Conservation (phyloP, 2,329 filamentous ascomycete genomes). For the Bertia moriformis region DNA sequence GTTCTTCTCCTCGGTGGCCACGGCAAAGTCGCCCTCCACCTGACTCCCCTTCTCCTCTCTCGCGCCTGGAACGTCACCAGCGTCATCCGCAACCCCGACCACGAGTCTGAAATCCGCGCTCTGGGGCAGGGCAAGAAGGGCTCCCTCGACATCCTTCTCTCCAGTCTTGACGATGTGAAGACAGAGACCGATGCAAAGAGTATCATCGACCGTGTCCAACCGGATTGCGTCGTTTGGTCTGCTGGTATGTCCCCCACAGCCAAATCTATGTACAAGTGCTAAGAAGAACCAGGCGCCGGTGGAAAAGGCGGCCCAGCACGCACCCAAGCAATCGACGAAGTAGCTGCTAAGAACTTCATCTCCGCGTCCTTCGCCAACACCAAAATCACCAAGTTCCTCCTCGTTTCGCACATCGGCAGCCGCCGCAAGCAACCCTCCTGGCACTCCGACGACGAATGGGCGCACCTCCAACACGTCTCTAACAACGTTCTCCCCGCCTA, state of each 20-base stretch:
- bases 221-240: slow-evolving; percentile 56
- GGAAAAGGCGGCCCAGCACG: slow-evolving; percentile 41
- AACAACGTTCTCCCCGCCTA: slow-evolving; percentile 31
- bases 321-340: slow-evolving; percentile 44
- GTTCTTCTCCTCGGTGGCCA: slow-evolving; percentile 70
- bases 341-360: slow-evolving; percentile 49
- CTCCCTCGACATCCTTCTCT: slow-evolving; percentile 54
- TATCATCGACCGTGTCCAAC: slow-evolving; percentile 44
- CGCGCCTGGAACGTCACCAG: slow-evolving; percentile 66
- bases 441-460: slow-evolving; percentile 37
- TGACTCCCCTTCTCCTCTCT: slow-evolving; percentile 63
- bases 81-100: slow-evolving; percentile 60
- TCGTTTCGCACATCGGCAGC: slow-evolving; percentile 45
- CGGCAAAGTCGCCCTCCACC: slow-evolving; percentile 61
- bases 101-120: slow-evolving; percentile 46
- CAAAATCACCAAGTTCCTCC: slow-evolving; percentile 43
- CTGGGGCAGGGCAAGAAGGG: slow-evolving; percentile 42
- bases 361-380: slow-evolving; percentile 38
- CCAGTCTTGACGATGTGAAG: slow-evolving; percentile 58
- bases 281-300: slow-evolving; percentile 35
- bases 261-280: neutral
- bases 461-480: slow-evolving; percentile 21
- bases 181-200: slow-evolving; percentile 43
- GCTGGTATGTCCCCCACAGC: slow-evolving; percentile 30
- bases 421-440: slow-evolving; percentile 35